Base-by-base conservation (phyloP, 805 yeast species). In the Wickerhamiella alocasiicola region DNA sequence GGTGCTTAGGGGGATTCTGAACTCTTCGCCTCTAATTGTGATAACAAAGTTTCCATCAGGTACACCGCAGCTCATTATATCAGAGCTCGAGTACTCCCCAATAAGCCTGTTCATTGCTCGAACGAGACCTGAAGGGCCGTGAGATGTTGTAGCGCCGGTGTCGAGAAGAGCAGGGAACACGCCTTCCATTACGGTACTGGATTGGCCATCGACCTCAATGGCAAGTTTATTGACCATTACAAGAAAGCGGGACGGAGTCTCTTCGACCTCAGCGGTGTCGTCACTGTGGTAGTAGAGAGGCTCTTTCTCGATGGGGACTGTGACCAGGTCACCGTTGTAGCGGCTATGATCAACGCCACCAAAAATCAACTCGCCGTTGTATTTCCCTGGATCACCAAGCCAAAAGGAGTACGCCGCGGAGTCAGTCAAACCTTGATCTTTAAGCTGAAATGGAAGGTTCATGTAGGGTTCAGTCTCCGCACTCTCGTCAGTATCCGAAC, bases 351-450 rank as follows among this genome's bases (percentile, higher is more conserved):
- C 70, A 31, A 64, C 48, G 9, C 62, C 70, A 5, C 70, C 70
- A 45, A 66, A 66, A 31, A 66, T 51, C 2, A 66, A 41, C 2
- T 56, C 41, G 6, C 71, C 71, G 2, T 51, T 21, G 9, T 44
- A 33, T 6, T 62, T 45, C n/a, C 47, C 45, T 4, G 45, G 39
- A 6, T 52, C 47, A 44, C 62, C 59, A 46, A 69, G 57, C 56
- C 63, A 69, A 36, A 70, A 56, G 27, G 72, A 66, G 57, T 66
- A 70, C 12, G 70, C 64, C 7, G 50, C 52, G 30, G 59, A 55
- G 28, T 58, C 52, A 46, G 67, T 70, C 23, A 54, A 31, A 4
- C 74, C 74, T 25, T 61, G 61, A 2, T 52, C 43, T 43, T 62
- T 63, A 51, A 58, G 55, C 41, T 47, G 46, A 25, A 48, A 38